Evolutionary conservation across 768 basidiomycete species (phyloP).

Genomic region (Pluteus cervinus): DNA sequence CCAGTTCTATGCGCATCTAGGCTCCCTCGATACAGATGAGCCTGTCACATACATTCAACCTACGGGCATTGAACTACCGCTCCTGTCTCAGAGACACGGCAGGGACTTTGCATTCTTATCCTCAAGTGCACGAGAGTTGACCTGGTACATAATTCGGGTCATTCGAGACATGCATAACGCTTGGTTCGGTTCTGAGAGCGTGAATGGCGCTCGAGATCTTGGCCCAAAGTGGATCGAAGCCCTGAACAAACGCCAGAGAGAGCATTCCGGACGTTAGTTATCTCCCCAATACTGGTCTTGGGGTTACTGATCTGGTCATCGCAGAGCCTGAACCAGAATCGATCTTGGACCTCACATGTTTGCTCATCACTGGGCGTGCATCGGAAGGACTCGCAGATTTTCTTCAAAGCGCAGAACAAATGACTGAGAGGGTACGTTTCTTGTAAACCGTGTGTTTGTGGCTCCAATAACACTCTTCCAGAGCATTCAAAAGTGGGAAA

Average conservation of each 20-base stretch:
- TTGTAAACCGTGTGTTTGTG: constrained; percentile 5
- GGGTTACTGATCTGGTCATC: constrained; percentile 9
- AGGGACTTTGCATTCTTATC: constrained; percentile 71
- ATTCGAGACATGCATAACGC: constrained; percentile 64
- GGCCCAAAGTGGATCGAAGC: constrained; percentile 69
- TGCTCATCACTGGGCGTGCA: constrained; percentile 67
- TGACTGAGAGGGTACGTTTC: constrained; percentile 68
- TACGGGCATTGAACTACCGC: constrained; percentile 43
- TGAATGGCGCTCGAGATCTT: constrained; percentile 62
- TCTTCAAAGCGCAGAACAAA: constrained; percentile 70
- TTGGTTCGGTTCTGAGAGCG: constrained; percentile 69
- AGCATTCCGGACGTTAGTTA: constrained; percentile 59
- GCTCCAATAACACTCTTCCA: constrained; percentile 26
- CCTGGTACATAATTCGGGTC: constrained; percentile 66
- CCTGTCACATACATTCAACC: constrained; percentile 34
- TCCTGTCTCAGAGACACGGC: constrained; percentile 47
- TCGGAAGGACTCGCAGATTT: constrained; percentile 71
- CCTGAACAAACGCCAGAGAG: constrained; percentile 57
- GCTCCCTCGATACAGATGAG: constrained; percentile 17
- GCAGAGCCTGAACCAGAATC: constrained; percentile 58
- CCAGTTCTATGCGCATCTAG: constrained; percentile 45
- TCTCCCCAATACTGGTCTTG: constrained; percentile 5
- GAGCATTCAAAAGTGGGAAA: constrained; percentile 83
- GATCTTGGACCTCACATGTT: constrained; percentile 62
- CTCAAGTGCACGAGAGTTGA: constrained; percentile 62